Conservation (phyloP, 495 filamentous ascomycete species). For the Neurospora sp. region DNA sequence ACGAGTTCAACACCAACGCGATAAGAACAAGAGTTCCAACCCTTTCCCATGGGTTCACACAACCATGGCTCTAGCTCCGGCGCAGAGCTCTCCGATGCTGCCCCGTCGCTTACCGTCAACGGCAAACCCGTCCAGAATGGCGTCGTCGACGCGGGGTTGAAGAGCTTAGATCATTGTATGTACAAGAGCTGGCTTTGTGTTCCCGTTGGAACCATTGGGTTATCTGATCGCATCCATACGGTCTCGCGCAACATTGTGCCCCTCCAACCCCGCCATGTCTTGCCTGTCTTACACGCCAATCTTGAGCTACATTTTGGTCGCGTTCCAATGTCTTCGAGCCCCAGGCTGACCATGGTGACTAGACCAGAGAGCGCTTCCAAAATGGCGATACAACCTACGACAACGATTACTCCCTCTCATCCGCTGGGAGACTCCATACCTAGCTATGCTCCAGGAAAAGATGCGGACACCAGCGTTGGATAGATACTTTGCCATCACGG, state of each 20-base stretch:
- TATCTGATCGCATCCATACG: not conserved
- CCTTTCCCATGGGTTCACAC: slow-evolving; percentile 13
- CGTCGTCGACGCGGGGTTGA: slow-evolving; percentile 61
- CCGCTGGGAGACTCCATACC: slow-evolving; percentile 90
- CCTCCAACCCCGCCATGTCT: not conserved
- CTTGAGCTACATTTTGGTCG: not conserved
- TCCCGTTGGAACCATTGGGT: not conserved
- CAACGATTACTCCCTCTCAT: slow-evolving; percentile 76
- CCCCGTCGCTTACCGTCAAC: slow-evolving; percentile 7
- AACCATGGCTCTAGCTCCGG: slow-evolving; percentile 20
- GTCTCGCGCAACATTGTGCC: not conserved
- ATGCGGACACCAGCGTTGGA: slow-evolving; percentile 74
- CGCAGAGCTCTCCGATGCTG: slow-evolving; percentile 16
- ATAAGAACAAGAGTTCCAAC: not conserved
- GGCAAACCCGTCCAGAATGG: slow-evolving; percentile 14
- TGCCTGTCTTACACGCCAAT: not conserved
- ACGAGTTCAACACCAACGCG: not conserved
- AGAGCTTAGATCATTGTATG: slow-evolving; percentile 69
- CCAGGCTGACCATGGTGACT: not conserved
- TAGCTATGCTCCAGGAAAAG: slow-evolving; percentile 72
- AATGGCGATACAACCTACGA: slow-evolving; percentile 82
- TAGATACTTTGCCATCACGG: slow-evolving; percentile 91
- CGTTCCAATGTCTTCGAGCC: not conserved
- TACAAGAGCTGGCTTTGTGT: not conserved
- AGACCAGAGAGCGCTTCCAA: slow-evolving; percentile 77